Conservation (phyloP, 164 flowering plant species). For the Buxus sempervirens region DNA sequence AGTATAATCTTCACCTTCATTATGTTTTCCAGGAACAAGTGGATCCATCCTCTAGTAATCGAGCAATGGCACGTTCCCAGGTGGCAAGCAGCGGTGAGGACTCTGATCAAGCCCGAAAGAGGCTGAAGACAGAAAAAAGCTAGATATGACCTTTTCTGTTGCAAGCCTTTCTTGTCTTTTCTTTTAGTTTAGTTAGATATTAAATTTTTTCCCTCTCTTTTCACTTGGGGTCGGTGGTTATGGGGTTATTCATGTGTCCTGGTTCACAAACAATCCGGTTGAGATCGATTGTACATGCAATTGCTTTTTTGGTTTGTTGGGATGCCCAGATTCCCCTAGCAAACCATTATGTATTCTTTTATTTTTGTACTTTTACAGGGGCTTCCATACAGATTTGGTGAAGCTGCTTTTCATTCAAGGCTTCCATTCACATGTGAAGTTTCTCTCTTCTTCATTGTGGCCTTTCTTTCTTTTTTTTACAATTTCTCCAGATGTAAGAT, state of each 20-base stretch:
- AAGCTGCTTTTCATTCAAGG: conserved; percentile 35
- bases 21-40: conserved; percentile 29
- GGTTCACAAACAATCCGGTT: conserved; percentile 17
- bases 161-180: not conserved
- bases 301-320: conserved; percentile 20
- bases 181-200: conserved; percentile 15
- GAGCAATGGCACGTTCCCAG: conserved; percentile 33
- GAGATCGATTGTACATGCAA: conserved; percentile 42
- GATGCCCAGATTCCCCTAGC: conserved; percentile 22
- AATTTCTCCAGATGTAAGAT: not conserved
- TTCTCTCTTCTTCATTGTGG: not conserved
- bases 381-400: conserved; percentile 38
- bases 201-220: conserved; percentile 14
- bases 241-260: conserved; percentile 19
- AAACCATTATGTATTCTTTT: conserved; percentile 24
- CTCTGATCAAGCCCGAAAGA: conserved; percentile 60
- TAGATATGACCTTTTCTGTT: conserved; percentile 15
- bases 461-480: no score
- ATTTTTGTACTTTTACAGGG: conserved; percentile 19
- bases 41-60: conserved; percentile 37
- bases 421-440: conserved; percentile 28
- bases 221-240: conserved; percentile 18
- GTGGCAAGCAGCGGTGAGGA: conserved; percentile 39
- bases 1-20: not conserved
- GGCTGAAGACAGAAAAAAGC: conserved; percentile 46